Evolutionary conservation across 1,284 basidiomycete species (phyloP).

Genomic region (Ustilago nuda): DNA sequence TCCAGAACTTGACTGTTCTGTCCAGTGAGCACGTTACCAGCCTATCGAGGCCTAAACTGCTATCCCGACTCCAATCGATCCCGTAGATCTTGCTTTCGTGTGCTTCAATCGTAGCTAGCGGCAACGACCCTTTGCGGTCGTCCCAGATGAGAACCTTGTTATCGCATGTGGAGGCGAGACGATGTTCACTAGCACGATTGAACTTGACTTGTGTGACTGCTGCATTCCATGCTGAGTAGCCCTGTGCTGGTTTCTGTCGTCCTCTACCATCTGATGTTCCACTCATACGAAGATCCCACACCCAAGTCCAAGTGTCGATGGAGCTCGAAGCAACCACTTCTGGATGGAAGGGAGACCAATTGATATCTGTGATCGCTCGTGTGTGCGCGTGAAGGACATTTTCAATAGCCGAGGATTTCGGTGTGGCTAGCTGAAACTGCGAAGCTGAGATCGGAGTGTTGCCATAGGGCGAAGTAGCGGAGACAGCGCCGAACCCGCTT

Average conservation of each 20-base stretch:
- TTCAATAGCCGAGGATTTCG: conserved; percentile 58
- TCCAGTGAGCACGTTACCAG: conserved; percentile 68
- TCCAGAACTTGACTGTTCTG: conserved; percentile 67
- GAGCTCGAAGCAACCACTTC: conserved; percentile 65
- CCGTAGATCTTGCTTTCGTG: conserved; percentile 67
- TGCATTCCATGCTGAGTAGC: conserved; percentile 67
- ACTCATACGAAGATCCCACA: conserved; percentile 66
- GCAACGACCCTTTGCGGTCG: conserved; percentile 61
- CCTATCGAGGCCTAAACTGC: conserved; percentile 57
- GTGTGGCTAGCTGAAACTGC: conserved; percentile 16
- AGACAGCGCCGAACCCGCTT: conserved; percentile 31
- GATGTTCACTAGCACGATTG: conserved; percentile 53
- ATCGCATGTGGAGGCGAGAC: conserved; percentile 60
- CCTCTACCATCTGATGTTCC: conserved; percentile 25
- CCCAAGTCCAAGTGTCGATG: conserved; percentile 68
- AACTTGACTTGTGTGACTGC: conserved; percentile 67
- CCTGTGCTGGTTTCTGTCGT: conserved; percentile 58
- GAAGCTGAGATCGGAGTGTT: conserved; percentile 32
- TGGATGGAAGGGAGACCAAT: conserved; percentile 67
- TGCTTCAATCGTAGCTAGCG: conserved; percentile 61
- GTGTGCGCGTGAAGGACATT: conserved; percentile 64
- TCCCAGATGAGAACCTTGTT: conserved; percentile 69
- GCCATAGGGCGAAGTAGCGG: conserved; percentile 22
- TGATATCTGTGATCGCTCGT: conserved; percentile 68
- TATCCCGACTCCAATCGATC: conserved; percentile 66